Conservation (phyloP, 345 rosid genomes). For the Mallotus nudiflorus region DNA sequence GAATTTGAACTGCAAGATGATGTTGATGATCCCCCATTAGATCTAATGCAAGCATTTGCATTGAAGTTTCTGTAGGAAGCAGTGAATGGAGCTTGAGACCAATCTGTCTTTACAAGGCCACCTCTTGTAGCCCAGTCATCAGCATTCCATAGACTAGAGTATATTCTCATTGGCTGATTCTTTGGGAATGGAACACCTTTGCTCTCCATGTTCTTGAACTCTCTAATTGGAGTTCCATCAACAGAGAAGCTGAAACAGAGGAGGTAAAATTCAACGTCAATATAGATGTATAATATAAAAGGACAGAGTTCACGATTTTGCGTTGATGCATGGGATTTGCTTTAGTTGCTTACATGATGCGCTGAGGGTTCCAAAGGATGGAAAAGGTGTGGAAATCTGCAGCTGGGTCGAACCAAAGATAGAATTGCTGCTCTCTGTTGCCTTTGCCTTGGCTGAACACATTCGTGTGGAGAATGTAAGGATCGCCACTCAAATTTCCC, state of each 20-base stretch:
- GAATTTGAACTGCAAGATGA: constrained; percentile 27
- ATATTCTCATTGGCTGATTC: constrained; percentile 59
- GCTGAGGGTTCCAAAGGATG: not conserved
- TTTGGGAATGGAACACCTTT: constrained; percentile 52
- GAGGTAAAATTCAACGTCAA: no score
- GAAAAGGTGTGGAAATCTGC: no score
- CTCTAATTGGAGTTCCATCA: constrained; percentile 64
- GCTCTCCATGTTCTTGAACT: constrained; percentile 59
- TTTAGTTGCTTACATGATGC: not conserved
- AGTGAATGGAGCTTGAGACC: constrained; percentile 59
- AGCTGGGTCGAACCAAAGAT: no score
- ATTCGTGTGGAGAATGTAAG: no score
- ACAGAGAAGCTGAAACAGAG: constrained; percentile 49
- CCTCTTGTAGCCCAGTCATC: constrained; percentile 84
- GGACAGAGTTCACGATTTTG: no score
- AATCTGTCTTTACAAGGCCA: constrained; percentile 65
- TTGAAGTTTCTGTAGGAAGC: constrained; percentile 50
- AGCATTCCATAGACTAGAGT: constrained; percentile 65
- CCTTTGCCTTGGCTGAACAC: no score
- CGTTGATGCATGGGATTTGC: no score
- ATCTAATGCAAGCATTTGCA: constrained; percentile 50
- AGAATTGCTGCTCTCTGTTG: no score
- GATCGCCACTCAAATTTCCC: no score
- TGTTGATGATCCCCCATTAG: constrained; percentile 11
- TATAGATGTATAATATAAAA: no score